phyloP scores from a whole-genome alignment of 139 green algal species.

The Micractinium conductrix region DNA sequence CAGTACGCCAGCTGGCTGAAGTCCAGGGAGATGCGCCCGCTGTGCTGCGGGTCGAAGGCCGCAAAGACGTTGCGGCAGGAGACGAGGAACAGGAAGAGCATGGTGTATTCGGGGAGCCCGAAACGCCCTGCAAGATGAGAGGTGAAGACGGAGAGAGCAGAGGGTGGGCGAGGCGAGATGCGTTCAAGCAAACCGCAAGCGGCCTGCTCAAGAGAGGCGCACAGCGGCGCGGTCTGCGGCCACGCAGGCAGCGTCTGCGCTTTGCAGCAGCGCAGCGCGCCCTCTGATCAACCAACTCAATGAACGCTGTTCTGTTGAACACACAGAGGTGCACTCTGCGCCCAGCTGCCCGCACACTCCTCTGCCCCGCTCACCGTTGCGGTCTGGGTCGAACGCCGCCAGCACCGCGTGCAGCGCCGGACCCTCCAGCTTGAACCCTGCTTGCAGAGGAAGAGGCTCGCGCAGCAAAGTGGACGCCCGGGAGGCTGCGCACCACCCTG shows the following conservation, averaged over 20 bases:
- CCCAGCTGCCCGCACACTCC: neutral
- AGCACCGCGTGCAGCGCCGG: neutral
- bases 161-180: no score
- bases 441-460: neutral
- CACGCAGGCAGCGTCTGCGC: no score
- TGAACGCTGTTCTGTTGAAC: no score
- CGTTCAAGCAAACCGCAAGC: no score
- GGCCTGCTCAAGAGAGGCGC: no score
- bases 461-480: neutral
- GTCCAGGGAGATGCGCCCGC: neutral
- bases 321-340: neutral
- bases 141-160: neutral
- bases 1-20: slow-evolving; percentile 18
- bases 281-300: neutral
- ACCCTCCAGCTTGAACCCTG: slow-evolving; percentile 13
- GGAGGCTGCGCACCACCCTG: neutral
- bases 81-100: slow-evolving; percentile 11
- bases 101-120: slow-evolving; percentile 31
- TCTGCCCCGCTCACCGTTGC: slow-evolving; percentile 7
- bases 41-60: slow-evolving; percentile 17
- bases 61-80: neutral
- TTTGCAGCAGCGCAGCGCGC: neutral
- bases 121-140: neutral
- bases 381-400: slow-evolving; percentile 15
- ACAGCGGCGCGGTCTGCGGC: no score